Conservation (phyloP, 805 yeast species). For the Nakazawaea anatomiae region DNA sequence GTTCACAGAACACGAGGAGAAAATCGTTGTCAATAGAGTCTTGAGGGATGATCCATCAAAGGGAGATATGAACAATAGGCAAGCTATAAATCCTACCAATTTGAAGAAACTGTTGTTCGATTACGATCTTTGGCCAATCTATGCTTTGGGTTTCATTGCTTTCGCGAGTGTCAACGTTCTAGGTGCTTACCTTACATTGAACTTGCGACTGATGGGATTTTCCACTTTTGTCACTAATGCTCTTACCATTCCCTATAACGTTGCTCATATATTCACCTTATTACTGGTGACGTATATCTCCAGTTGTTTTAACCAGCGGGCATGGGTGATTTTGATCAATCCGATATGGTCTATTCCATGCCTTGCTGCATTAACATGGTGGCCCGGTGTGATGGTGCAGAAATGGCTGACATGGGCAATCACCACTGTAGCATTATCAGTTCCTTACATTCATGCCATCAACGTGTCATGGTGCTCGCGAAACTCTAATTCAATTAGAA, state of each 20-base stretch:
- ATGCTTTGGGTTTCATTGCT: constrained; percentile 37
- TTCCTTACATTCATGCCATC: constrained; percentile 48
- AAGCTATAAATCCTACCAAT: constrained; percentile 37
- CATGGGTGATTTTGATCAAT: constrained; percentile 16
- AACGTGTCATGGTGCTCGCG: constrained; percentile 56
- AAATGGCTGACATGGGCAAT: constrained; percentile 21
- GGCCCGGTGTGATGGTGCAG: constrained; percentile 20
- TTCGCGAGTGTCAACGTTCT: constrained; percentile 32
- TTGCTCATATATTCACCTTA: constrained; percentile 30
- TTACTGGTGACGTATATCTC: constrained; percentile 30
- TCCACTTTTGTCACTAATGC: constrained; percentile 45
- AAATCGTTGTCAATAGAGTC: constrained; percentile 33
- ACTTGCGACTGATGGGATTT: constrained; percentile 45
- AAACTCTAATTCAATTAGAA: constrained; percentile 57
- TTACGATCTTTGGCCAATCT: constrained; percentile 52
- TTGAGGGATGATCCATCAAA: constrained; percentile 38
- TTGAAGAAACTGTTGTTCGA: constrained; percentile 37
- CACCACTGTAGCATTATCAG: constrained; percentile 26
- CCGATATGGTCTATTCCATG: constrained; percentile 21
- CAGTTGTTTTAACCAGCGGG: constrained; percentile 26
- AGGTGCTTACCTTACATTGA: constrained; percentile 40
- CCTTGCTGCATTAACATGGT: constrained; percentile 20
- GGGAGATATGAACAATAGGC: constrained; percentile 61
- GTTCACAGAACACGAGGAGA: constrained; percentile 31
- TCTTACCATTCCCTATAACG: constrained; percentile 44